phyloP scores from a whole-genome alignment of 73 alveolate genomes.

The Stentor roeselii region DNA sequence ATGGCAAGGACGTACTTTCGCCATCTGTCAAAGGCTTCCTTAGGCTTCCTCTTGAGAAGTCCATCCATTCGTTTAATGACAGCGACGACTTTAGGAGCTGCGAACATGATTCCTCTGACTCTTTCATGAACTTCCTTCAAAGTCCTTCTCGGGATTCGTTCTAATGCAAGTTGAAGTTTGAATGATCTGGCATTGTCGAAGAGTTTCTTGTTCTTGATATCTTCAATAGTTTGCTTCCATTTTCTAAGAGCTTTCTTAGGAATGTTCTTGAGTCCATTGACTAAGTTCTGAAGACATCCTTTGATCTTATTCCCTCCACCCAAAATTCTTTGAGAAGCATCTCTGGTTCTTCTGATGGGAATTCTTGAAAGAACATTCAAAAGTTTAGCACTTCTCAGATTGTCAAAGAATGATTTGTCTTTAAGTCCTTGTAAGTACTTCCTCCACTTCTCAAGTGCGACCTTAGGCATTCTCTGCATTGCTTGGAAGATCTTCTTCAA shows the following conservation, averaged over 20 bases:
- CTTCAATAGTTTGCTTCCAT: not conserved
- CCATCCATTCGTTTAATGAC: not conserved
- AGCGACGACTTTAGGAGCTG: not conserved
- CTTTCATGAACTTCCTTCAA: slow-evolving; percentile 10
- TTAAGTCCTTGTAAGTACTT: not conserved
- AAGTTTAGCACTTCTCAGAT: slow-evolving; percentile 16
- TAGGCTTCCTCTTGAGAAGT: not conserved
- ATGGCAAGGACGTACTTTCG: not conserved
- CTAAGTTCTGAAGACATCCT: not conserved
- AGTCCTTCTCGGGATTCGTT: not conserved
- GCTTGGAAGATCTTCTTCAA: not conserved
- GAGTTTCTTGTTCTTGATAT: not conserved
- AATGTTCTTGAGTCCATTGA: not conserved
- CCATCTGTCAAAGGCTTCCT: slow-evolving; percentile 21
- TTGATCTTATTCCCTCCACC: slow-evolving; percentile 20
- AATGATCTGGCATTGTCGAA: not conserved
- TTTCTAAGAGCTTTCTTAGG: not conserved
- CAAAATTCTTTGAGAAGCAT: not conserved
- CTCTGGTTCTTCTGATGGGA: not conserved
- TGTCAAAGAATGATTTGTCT: not conserved
- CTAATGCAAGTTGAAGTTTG: not conserved
- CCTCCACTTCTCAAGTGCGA: not conserved
- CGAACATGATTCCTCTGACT: not conserved
- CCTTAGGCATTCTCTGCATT: slow-evolving; percentile 10
- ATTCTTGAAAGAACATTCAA: not conserved